phyloP scores from a whole-genome alignment of 129 eudicot genomes.

The Centaurea solstitialis region DNA sequence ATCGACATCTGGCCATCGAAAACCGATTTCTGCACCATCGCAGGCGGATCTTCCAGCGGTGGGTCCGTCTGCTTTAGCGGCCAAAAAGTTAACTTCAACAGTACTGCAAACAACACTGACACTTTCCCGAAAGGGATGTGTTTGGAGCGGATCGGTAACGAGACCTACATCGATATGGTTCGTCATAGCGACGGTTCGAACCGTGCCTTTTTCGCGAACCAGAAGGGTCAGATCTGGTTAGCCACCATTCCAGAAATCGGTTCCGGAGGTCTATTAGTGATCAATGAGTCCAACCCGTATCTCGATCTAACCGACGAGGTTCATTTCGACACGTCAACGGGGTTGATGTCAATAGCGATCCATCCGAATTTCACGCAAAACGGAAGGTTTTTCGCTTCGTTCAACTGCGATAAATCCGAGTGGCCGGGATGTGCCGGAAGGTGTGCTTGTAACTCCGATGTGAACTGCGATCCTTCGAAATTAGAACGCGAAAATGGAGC shows the following conservation, averaged over 20 bases:
- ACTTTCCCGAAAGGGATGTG: conserved; percentile 68
- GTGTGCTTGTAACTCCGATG: conserved; percentile 85
- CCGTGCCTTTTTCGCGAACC: conserved; percentile 71
- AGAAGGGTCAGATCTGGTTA: conserved; percentile 76
- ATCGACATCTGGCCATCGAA: conserved; percentile 56
- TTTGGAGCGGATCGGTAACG: conserved; percentile 71
- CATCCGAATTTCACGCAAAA: conserved; percentile 76
- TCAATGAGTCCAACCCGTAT: conserved; percentile 58
- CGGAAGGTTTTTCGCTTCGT: conserved; percentile 78
- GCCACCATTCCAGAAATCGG: conserved; percentile 63
- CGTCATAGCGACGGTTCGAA: conserved; percentile 67
- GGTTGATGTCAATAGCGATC: conserved; percentile 71
- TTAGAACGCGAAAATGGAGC: conserved; percentile 54
- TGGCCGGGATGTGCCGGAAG: conserved; percentile 76
- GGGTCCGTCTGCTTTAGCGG: conserved; percentile 62
- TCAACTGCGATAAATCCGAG: conserved; percentile 66
- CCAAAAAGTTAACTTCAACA: conserved; percentile 40
- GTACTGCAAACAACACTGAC: conserved; percentile 8
- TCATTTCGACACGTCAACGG: conserved; percentile 64
- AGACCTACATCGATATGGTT: conserved; percentile 61
- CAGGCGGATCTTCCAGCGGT: conserved; percentile 55
- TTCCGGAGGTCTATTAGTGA: conserved; percentile 46
- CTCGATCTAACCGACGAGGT: conserved; percentile 68
- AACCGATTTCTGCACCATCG: conserved; percentile 49
- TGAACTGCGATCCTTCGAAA: conserved; percentile 74